phyloP scores from a whole-genome alignment of 2,329 filamentous ascomycete species.

The Aspergillus sp. region DNA sequence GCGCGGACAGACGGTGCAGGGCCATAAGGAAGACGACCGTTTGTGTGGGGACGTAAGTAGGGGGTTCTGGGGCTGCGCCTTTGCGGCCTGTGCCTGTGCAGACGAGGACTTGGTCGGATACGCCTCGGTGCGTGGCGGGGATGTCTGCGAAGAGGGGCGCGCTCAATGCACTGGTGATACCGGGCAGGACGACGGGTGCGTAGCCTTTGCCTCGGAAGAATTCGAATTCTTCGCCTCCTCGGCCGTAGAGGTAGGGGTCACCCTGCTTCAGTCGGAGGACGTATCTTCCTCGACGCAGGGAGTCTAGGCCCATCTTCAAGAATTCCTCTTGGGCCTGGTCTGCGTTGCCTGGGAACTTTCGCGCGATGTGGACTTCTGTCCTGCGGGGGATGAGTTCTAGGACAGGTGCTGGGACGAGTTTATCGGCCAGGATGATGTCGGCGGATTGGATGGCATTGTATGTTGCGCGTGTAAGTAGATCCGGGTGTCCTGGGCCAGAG shows the following conservation, averaged over 20 bases:
- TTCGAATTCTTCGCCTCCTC: constrained; percentile 87
- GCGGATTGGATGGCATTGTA: constrained; percentile 51
- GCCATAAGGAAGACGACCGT: constrained; percentile 97
- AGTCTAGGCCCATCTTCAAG: constrained; percentile 72
- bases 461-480: constrained; percentile 73
- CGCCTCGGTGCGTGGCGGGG: constrained; percentile 82
- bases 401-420: constrained; percentile 70
- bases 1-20: constrained; percentile 74
- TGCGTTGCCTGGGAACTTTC: constrained; percentile 97
- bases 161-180: constrained; percentile 83
- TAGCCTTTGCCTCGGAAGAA: constrained; percentile 77
- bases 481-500: constrained; percentile 88
- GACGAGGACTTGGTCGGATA: constrained; percentile 90
- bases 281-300: constrained; percentile 67
- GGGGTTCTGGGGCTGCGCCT: constrained; percentile 78
- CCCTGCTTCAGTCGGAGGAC: constrained; percentile 94
- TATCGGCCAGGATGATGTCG: constrained; percentile 55
- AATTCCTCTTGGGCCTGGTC: constrained; percentile 92
- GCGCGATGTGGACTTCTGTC: constrained; percentile 85
- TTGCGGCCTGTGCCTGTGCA: constrained; percentile 95
- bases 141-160: constrained; percentile 88
- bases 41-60: constrained; percentile 71
- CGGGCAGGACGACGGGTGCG: constrained; percentile 74
- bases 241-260: constrained; percentile 93
- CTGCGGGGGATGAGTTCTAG: constrained; percentile 87